Evolutionary conservation across 2,329 filamentous ascomycete species (phyloP), one percentile per base, ranked within the genome.

Genomic region (Aspergillus quadricinctus): DNA sequence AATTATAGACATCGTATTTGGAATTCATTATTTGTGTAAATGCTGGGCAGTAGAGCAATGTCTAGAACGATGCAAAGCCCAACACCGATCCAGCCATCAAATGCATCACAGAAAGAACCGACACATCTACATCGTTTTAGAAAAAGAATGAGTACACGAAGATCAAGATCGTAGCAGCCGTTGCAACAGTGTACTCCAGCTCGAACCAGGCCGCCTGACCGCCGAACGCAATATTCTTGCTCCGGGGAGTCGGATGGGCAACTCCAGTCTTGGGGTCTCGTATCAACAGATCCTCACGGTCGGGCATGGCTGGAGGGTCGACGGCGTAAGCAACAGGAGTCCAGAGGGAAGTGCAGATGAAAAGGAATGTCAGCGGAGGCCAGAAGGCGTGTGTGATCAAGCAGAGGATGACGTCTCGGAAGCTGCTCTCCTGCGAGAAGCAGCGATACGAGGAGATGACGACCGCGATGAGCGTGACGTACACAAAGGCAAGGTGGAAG

Each of bases 341-440:
- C 81, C 82, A 85, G 27, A 83, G 72, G 1, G 81, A 81, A 51
- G 74, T 79, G 73, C 78, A 79, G 49, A 81, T 77, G 64, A 82
- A 81, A 46, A 84, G 63, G 71, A 83, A 85, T 0, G 82, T 80
- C 46, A 85, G 64, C 0, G 84, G 84, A 5, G 83, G 83, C 84
- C 84, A 87, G 71, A 81, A 82, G 11, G 82, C 82, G 66, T 86
- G 83, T 0, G 83, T 85, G 43, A 87, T 66, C 3, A 87, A 72
- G 61, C 78, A 79, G 49, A 81, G 65, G 17, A 84, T 72, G n/a
- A 78, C 70, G 9, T 75, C 73, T 59, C 70, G 70, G 35, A 72
- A 69, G 4, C 69, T 65, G 21, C 72, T 64, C 25, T 77, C 68
- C 17, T 72, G 64, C 37, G 73, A 66, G 62, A 81, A 78, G 67